phyloP scores from a whole-genome alignment of 129 eudicot genomes.

The Daucus carota region DH1_v3.0 NC_030384.2:48508501-48509000 shows the following conservation, averaged over 20 bases:
- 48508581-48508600: neutral
- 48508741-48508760: neutral
- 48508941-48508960: conserved; percentile 15
- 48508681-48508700: neutral
- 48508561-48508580: no score
- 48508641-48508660: neutral
- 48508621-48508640: neutral
- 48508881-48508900: conserved; percentile 22
- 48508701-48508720: no score
- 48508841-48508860: conserved; percentile 55
- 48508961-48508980: conserved; percentile 26
- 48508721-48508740: neutral
- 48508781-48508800: neutral
- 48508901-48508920: neutral
- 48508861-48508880: neutral
- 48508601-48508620: no score
- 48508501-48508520: no score
- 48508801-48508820: neutral
- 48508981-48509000: conserved; percentile 16
- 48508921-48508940: conserved; percentile 15
- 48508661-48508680: neutral
- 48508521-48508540: no score
- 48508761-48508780: neutral
- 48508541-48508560: no score
- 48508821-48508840: neutral